Percentiles rank a stretch among this genome's conserved stretches.
Conservation (phyloP, 2,329 filamentous ascomycete genomes). For the Talaromyces sp. region DNA sequence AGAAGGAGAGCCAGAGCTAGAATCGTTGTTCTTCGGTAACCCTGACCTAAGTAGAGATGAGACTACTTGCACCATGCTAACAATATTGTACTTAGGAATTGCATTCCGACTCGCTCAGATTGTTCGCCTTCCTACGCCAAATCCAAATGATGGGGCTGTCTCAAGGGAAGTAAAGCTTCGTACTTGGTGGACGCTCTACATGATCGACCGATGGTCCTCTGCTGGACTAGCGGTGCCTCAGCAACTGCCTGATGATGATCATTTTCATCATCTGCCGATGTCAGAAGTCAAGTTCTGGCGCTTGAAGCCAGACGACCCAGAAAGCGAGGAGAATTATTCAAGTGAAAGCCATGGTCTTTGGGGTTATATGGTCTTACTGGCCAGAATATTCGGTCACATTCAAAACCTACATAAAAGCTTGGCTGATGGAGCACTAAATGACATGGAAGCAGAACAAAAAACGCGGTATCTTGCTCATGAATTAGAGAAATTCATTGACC, state of each 20-base stretch:
- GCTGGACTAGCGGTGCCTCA: neutral
- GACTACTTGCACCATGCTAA: neutral
- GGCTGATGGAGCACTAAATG: neutral
- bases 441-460: neutral
- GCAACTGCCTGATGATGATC: neutral
- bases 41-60: neutral
- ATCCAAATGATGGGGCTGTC: neutral
- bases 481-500: neutral
- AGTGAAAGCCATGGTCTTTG: neutral
- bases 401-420: neutral
- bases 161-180: conserved; percentile 7
- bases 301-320: neutral
- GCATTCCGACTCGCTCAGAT: neutral
- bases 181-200: conserved; percentile 42
- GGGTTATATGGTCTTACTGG: neutral
- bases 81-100: neutral
- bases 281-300: neutral
- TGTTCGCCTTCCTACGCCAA: neutral
- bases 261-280: neutral
- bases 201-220: conserved; percentile 43
- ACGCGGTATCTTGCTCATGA: neutral
- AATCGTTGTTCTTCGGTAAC: neutral
- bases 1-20: neutral
- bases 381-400: neutral
- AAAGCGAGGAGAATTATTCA: neutral